A percentile compares a stretch with the other conserved stretches of the same genome.
These are phyloP conservation scores for Chalaropsis ovoidea DNA, from an alignment of 2,329 filamentous ascomycete genomes.

Conservation along the genomic window DNA sequence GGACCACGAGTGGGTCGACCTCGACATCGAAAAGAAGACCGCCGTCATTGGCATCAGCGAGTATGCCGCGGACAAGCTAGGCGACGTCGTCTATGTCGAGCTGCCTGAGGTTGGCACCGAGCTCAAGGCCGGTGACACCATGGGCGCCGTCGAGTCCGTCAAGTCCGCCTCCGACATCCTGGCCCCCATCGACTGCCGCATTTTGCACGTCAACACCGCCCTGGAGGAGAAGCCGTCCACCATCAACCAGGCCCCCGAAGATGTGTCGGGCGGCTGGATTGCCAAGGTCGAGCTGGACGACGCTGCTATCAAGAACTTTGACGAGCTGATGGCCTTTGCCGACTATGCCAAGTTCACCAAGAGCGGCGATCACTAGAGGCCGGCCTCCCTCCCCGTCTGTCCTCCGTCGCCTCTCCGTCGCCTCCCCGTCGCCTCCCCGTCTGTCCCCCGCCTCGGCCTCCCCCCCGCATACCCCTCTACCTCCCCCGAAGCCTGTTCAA, in stretches of 20 bases:
- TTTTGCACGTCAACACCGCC: conserved; percentile 60
- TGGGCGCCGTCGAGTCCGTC: conserved; percentile 94
- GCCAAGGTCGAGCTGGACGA: conserved; percentile 73
- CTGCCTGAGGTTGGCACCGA: conserved; percentile 63
- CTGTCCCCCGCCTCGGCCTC: not conserved
- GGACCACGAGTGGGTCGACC: conserved; percentile 97
- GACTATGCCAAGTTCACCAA: conserved; percentile 67
- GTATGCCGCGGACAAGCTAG: conserved; percentile 84
- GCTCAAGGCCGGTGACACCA: conserved; percentile 65
- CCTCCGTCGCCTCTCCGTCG: not conserved
- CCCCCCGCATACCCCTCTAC: not conserved
- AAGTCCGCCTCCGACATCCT: conserved; percentile 98
- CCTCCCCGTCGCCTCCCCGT: too few species aligned
- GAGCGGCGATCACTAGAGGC: conserved; percentile 35
- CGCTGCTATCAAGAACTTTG: conserved; percentile 54
- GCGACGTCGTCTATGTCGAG: conserved; percentile 96
- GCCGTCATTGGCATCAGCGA: conserved; percentile 76
- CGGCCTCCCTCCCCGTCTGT: not conserved
- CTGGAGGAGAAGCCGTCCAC: conserved; percentile 77
- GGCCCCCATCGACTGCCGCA: conserved; percentile 68
- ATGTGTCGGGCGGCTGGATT: conserved; percentile 76
- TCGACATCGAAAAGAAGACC: conserved; percentile 69
- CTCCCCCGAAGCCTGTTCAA: conserved; percentile 2
- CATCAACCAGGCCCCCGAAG: conserved; percentile 86
- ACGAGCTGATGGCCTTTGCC: conserved; percentile 64